A percentile compares a stretch with the other conserved stretches of the same genome.
phyloP scores from a whole-genome alignment of 768 basidiomycete species.

The Suillus americanus region DNA sequence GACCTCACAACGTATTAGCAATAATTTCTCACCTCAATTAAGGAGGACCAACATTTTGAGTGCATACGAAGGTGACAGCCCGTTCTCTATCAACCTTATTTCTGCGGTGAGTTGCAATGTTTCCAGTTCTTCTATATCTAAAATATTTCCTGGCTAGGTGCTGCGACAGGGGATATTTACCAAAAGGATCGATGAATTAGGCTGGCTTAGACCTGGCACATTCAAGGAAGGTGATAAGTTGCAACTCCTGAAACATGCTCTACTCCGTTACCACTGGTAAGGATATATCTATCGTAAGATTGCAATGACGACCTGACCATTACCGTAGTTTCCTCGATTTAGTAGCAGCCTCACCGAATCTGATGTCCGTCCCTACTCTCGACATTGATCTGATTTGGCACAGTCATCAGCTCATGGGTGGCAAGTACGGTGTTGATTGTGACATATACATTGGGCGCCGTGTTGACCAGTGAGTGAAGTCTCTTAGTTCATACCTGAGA shows the following conservation, averaged over 20 bases:
- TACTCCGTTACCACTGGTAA: conserved; percentile 61
- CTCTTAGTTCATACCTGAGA: background rate
- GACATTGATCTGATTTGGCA: conserved; percentile 80
- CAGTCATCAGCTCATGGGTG: conserved; percentile 61
- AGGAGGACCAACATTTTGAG: conserved; percentile 45
- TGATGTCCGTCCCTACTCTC: conserved; percentile 59
- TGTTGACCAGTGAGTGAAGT: conserved; percentile 52
- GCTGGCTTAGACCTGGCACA: conserved; percentile 47
- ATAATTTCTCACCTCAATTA: background rate
- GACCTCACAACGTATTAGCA: background rate
- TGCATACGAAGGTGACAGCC: conserved; percentile 51
- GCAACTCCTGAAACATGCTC: conserved; percentile 43
- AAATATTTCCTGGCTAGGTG: conserved; percentile 35
- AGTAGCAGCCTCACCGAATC: conserved; percentile 40
- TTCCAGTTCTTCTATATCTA: background rate
- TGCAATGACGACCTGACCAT: background rate
- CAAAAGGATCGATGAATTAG: conserved; percentile 48
- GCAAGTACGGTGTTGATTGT: conserved; percentile 47
- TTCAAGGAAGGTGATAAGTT: conserved; percentile 40
- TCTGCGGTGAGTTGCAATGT: conserved; percentile 45
- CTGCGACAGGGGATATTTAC: conserved; percentile 58
- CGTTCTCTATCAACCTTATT: conserved; percentile 56
- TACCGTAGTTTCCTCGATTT: conserved; percentile 53
- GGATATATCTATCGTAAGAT: conserved; percentile 5
- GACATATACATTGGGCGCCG: conserved; percentile 41